Percentiles rank a stretch among this genome's conserved stretches.
These are phyloP conservation scores for Ammopiptanthus mongolicus DNA, from an alignment of 306 rosid species.

Conservation along the genomic window DNA sequence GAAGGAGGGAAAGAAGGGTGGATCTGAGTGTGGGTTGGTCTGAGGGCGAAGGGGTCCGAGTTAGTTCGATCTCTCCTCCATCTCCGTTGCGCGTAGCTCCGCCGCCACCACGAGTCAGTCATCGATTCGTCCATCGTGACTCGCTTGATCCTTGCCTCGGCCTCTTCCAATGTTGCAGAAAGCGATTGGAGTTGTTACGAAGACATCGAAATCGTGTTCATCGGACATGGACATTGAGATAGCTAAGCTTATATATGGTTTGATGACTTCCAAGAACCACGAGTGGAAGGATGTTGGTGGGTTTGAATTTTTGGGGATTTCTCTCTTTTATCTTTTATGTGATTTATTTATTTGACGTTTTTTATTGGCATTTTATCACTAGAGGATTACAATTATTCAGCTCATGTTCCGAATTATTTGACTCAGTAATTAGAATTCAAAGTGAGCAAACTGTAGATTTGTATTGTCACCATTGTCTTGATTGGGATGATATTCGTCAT, in stretches of 20 bases:
- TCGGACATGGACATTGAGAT: conserved; percentile 65
- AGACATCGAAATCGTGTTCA: conserved; percentile 28
- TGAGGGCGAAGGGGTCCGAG: too few relatives aligned
- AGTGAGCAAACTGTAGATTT: conserved; percentile 23
- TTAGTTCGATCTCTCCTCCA: too few relatives aligned
- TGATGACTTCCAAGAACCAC: conserved; percentile 38
- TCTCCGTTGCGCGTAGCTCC: too few relatives aligned
- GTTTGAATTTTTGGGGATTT: conserved; percentile 15
- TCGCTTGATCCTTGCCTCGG: too few relatives aligned
- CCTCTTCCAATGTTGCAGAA: conserved; percentile 56
- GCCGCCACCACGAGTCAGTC: too few relatives aligned
- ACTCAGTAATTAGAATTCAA: conserved; percentile 20
- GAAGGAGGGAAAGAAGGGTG: too few relatives aligned
- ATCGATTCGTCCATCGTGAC: too few relatives aligned
- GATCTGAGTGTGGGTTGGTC: too few relatives aligned
- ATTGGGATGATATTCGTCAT: not conserved
- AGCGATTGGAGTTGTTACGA: conserved; percentile 27
- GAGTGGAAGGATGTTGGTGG: conserved; percentile 26
- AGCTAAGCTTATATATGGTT: conserved; percentile 64
- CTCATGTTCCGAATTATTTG: too few relatives aligned
- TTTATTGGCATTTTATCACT: conserved; percentile 8
- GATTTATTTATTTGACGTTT: not conserved
- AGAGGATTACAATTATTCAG: conserved; percentile 26
- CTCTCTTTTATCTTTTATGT: not conserved
- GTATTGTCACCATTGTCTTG: conserved; percentile 13